Percentiles rank a stretch among this genome's conserved stretches.
Conservation (phyloP, 2,329 filamentous ascomycete species). For the Talaromyces funiculosus region DNA sequence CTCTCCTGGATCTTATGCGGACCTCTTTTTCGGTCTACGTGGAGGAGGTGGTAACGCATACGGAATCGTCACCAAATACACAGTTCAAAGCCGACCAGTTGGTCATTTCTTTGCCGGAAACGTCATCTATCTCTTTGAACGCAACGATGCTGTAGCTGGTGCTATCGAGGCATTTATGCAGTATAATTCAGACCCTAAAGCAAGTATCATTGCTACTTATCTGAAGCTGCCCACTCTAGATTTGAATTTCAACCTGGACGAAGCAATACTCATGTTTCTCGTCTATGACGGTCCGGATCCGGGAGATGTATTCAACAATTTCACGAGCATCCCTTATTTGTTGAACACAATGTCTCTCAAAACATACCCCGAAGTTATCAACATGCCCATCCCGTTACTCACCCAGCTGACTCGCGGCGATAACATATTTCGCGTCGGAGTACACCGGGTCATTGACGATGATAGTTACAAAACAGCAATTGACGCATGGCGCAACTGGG, state of each 20-base stretch:
- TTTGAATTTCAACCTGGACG: slow-evolving; percentile 26
- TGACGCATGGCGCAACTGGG: slow-evolving; percentile 26
- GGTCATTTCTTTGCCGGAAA: slow-evolving; percentile 26
- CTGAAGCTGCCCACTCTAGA: slow-evolving; percentile 26
- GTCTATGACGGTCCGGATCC: slow-evolving; percentile 32
- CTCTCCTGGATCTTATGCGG: slow-evolving; percentile 1
- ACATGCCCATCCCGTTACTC: slow-evolving; percentile 28
- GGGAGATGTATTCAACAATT: slow-evolving; percentile 28
- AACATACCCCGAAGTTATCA: slow-evolving; percentile 28
- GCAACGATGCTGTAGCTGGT: slow-evolving; percentile 23
- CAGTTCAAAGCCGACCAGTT: slow-evolving; percentile 24
- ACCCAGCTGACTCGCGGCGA: slow-evolving; percentile 26
- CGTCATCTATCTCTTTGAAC: slow-evolving; percentile 23
- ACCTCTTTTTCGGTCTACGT: slow-evolving; percentile 8
- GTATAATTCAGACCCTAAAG: slow-evolving; percentile 32
- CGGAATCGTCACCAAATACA: slow-evolving; percentile 18
- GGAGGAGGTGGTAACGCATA: slow-evolving; percentile 16
- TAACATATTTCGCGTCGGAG: slow-evolving; percentile 32
- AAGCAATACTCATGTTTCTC: slow-evolving; percentile 31
- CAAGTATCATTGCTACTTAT: slow-evolving; percentile 30
- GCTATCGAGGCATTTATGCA: slow-evolving; percentile 27
- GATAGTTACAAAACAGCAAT: slow-evolving; percentile 19
- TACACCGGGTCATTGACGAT: slow-evolving; percentile 24
- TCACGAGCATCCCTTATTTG: slow-evolving; percentile 27
- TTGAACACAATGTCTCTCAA: slow-evolving; percentile 25